Evolutionary conservation across 148 eudicot genomes (phyloP), one percentile per base, ranked within the genome.

Genomic region (Camellia granthamiana): DNA sequence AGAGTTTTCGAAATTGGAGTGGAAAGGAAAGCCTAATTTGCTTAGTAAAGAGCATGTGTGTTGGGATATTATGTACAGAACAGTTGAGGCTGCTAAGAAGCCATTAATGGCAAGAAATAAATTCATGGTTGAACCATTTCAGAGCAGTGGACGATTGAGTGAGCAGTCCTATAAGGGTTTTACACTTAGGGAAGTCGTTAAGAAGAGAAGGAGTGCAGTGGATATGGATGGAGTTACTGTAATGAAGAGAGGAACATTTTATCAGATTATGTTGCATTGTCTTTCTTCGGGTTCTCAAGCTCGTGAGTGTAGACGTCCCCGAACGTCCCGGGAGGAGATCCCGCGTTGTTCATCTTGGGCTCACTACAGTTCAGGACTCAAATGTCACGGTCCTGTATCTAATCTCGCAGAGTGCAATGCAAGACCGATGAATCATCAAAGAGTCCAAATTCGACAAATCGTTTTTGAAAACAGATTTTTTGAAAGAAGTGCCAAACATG

Each of bases 171-270:
- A 93, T 71, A 87, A 85, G 82, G 90, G 82, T 30, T 75, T 90
- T 30, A 88, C 93, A 13, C 68, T 90, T 66, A 84, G 90, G 70
- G 96, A 95, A 73, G 84, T 95, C 70, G 92, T 89, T 62, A 87
- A 97, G 86, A 92, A 86, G 85, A 86, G 98, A 63, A 88, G 97
- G 82, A 95, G 98, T 85, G 98, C 97, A 0, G 97, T 95, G 66
- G 97, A 92, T 85, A 95, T 95, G 98, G 97, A 95, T 83, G 97
- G 94, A 68, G 80, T 69, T 64, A 92, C 93, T 23, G 67, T 14
- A 19, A 90, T 95, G 83, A 51, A 58, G 19, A 93, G 82, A 72
- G 88, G 85, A 66, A 90, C 96, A 7, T 93, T 95, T 86, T 95
- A 86, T 80, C 98, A 95, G 84, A 95, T 93, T 81, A 76, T 95